Evolutionary conservation across 805 yeast species (phyloP).

Genomic region (Candida endomychidarum): DNA sequence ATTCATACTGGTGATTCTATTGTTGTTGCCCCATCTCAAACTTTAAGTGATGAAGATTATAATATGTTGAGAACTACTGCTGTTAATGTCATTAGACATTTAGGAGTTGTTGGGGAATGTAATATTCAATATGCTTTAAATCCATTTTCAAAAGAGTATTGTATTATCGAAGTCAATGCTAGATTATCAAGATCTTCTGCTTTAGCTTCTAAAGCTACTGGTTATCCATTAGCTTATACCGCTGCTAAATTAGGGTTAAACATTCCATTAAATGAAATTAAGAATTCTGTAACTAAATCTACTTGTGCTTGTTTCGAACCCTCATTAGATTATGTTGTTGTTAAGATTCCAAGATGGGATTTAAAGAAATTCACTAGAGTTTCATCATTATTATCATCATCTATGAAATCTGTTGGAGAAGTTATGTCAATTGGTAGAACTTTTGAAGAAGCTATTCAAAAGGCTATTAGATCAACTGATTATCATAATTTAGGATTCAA

Average conservation of each 20-base stretch:
- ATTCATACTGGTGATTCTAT: constrained; percentile 99
- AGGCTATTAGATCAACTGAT: constrained; percentile 94
- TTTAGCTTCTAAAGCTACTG: constrained; percentile 97
- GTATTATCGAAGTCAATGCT: constrained; percentile 97
- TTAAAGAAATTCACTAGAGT: constrained; percentile 92
- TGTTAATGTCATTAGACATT: constrained; percentile 92
- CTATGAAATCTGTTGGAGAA: constrained; percentile 99
- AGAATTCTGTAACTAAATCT: constrained; percentile 92
- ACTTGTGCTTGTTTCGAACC: constrained; percentile 98
- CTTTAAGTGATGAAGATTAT: constrained; percentile 94
- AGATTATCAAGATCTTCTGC: constrained; percentile 97
- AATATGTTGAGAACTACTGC: constrained; percentile 98
- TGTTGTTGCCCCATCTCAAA: constrained; percentile 98
- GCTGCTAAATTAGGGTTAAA: constrained; percentile 96
- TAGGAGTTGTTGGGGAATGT: constrained; percentile 99
- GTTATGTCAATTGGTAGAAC: constrained; percentile 99
- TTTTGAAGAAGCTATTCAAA: constrained; percentile 96
- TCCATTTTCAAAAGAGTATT: constrained; percentile 88
- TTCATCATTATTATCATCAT: constrained; percentile 79
- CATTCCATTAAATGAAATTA: constrained; percentile 87
- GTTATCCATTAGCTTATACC: constrained; percentile 97
- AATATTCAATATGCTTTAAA: constrained; percentile 95
- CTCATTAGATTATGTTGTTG: constrained; percentile 92
- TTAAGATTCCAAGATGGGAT: constrained; percentile 99
- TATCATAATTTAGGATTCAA: constrained; percentile 94